phyloP scores from a whole-genome alignment of 345 rosid species.

The Gossypium anomalum region DNA sequence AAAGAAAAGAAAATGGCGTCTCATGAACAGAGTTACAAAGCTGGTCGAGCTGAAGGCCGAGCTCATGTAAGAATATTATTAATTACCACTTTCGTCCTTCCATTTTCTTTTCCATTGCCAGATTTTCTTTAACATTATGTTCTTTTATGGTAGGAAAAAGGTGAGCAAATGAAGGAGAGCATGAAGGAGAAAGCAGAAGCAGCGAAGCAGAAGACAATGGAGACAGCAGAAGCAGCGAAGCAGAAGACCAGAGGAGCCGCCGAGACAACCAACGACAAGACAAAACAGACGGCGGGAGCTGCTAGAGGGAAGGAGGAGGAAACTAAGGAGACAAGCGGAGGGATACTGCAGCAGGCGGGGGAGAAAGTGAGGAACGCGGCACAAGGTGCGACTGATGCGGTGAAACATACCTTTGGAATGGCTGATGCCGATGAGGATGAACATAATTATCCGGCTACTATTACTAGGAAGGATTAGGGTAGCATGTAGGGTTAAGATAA shows the following conservation, averaged over 20 bases:
- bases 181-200: constrained; percentile 34
- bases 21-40: constrained; percentile 38
- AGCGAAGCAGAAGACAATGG: constrained; percentile 30
- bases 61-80: constrained; percentile 32
- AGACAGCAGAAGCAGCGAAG: constrained; percentile 26
- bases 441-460: not conserved
- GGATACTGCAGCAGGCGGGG: constrained; percentile 47
- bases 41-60: constrained; percentile 57
- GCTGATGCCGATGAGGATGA: constrained; percentile 27
- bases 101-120: not conserved
- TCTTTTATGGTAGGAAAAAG: constrained; percentile 26
- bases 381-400: constrained; percentile 49
- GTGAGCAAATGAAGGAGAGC: constrained; percentile 20
- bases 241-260: constrained; percentile 24
- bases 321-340: constrained; percentile 44
- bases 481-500: too few species aligned
- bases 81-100: not conserved
- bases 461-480: not conserved
- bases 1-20: constrained; percentile 44
- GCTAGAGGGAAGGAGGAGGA: constrained; percentile 33
- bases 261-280: constrained; percentile 19
- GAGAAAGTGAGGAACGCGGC: constrained; percentile 60
- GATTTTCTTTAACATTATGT: too few species aligned
- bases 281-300: constrained; percentile 5
- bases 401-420: constrained; percentile 57